These are phyloP conservation scores for Leucosporidium yakuticum DNA, from an alignment of 768 basidiomycete species.

Conservation along the genomic window DNA sequence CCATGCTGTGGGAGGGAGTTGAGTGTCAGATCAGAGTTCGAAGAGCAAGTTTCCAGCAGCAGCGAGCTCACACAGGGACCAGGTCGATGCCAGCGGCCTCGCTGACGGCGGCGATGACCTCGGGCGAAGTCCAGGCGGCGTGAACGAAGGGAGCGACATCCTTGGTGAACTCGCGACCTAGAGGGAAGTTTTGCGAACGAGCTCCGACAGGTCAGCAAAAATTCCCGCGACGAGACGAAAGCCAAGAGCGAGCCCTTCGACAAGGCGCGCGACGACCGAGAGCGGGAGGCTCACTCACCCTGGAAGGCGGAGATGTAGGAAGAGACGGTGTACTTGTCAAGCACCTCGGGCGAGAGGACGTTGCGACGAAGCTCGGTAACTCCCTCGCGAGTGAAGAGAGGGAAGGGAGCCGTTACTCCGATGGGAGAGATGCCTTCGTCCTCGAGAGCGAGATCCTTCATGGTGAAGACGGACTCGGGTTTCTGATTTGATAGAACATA, in stretches of 20 bases:
- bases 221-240: background rate
- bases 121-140: slow-evolving; percentile 20
- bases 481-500: background rate
- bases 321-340: slow-evolving; percentile 12
- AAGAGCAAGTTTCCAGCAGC: background rate
- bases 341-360: slow-evolving; percentile 7
- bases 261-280: no score
- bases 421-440: slow-evolving; percentile 20
- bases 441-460: slow-evolving; percentile 23
- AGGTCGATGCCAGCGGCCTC: slow-evolving; percentile 30
- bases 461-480: slow-evolving; percentile 10
- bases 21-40: background rate
- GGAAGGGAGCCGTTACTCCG: slow-evolving; percentile 19
- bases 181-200: background rate
- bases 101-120: slow-evolving; percentile 8
- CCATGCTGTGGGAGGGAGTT: background rate
- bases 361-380: slow-evolving; percentile 21
- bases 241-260: background rate
- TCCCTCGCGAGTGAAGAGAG: slow-evolving; percentile 17
- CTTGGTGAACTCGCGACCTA: slow-evolving; percentile 8
- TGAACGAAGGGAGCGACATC: slow-evolving; percentile 11
- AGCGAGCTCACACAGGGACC: slow-evolving; percentile 9
- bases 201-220: no score
- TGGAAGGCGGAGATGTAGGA: slow-evolving; percentile 2
- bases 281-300: background rate